Evolutionary conservation across 2,329 filamentous ascomycete species (phyloP).

Genomic region (Penicillium glabrum): DNA sequence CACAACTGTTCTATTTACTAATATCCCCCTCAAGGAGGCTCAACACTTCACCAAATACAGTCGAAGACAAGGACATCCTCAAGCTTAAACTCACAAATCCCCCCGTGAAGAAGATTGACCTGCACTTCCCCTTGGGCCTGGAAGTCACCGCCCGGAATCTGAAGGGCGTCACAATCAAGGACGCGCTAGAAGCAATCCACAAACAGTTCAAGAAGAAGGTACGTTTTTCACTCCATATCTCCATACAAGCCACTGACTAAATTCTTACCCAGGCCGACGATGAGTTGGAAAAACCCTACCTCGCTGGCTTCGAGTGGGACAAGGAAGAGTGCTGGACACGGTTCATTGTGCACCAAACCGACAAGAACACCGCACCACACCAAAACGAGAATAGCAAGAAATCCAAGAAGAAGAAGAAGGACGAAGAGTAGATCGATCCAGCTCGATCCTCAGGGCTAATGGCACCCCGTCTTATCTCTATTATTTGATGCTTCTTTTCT

Average conservation of each 20-base stretch:
- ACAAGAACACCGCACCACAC: slow-evolving; percentile 56
- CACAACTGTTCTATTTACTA: background rate
- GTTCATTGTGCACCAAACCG: slow-evolving; percentile 82
- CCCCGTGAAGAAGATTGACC: slow-evolving; percentile 88
- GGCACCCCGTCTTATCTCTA: background rate
- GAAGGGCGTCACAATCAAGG: slow-evolving; percentile 95
- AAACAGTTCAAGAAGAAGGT: slow-evolving; percentile 98
- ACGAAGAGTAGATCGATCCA: slow-evolving; percentile 31
- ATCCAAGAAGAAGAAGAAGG: slow-evolving; percentile 62
- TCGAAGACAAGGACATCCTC: slow-evolving; percentile 83
- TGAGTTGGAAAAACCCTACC: slow-evolving; percentile 81
- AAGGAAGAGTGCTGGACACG: slow-evolving; percentile 87
- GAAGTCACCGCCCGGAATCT: slow-evolving; percentile 87
- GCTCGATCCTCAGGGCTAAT: background rate
- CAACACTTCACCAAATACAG: slow-evolving; percentile 74
- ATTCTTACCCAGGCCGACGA: slow-evolving; percentile 69
- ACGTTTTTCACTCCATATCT: background rate
- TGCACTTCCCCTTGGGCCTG: slow-evolving; percentile 84
- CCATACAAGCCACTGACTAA: background rate
- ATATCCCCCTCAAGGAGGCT: slow-evolving; percentile 68
- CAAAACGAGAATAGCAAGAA: slow-evolving; percentile 48
- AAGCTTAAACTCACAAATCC: slow-evolving; percentile 79
- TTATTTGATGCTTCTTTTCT: background rate
- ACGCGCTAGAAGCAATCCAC: slow-evolving; percentile 91
- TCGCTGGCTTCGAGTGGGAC: slow-evolving; percentile 96